Evolutionary conservation across 768 basidiomycete species (phyloP), one percentile per base, ranked within the genome.

Genomic region (Boletus subcaerulescens): DNA sequence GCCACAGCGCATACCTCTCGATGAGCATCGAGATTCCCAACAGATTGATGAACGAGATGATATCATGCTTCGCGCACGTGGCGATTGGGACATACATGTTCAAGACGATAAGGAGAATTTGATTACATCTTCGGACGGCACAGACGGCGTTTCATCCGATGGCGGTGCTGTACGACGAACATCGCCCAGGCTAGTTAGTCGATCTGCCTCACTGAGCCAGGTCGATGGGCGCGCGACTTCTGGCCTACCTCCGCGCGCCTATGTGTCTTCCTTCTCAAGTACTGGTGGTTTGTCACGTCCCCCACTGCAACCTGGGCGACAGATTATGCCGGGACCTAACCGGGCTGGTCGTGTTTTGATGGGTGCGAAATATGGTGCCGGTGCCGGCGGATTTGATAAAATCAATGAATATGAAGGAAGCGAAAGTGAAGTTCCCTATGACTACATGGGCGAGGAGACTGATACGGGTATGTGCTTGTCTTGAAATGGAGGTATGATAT

Each of bases 301-400:
- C 66, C 68, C 71, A 65, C 36, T 77, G 75, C 64, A 74, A 57
- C 47, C 70, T 60, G 53, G 72, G 66, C 48, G 80, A 31, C 78
- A 77, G 57, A 74, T 78, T 50, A 63, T 73, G 39, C 73, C 80
- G 2, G 77, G 77, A 22, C 72, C 76, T 31, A 76, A 64, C 57
- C 74, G 81, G 49, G 73, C 80, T 13, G 80, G 77, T 12, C 75
- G 82, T n/a, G 70, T 81, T 12, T 71, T 80, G 66, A 80, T 81
- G 70, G 68, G 60, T 39, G 45, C 59, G 42, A 72, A 73, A 56
- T 72, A 69, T 42, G 69, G 73, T 36, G 54, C 46, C 4, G 54
- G 61, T 31, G 53, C 65, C 17, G 60, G 66, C 24, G 70, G 73
- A 29, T 73, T 80, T 46, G 81, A 83, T 59, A 77, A 79, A 51